A percentile compares a stretch with the other conserved stretches of the same genome.
phyloP scores from a whole-genome alignment of 768 basidiomycete species.

The Lactarius tabidus region DNA sequence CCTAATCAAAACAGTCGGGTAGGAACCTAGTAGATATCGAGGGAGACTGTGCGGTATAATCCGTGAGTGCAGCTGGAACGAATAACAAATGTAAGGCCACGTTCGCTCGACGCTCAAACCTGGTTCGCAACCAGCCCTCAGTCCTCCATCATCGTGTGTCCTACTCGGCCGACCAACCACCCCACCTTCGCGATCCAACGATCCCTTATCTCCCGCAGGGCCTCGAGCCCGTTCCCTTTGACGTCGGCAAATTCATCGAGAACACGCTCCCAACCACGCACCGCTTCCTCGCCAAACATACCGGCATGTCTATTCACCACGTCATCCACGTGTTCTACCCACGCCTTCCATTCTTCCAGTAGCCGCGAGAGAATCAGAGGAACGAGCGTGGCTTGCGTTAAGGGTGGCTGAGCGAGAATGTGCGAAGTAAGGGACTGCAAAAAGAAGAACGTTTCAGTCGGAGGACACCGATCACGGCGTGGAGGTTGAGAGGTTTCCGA shows the following conservation, averaged over 20 bases:
- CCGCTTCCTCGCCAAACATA: conserved; percentile 76
- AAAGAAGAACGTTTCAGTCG: conserved; percentile 69
- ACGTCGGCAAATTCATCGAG: conserved; percentile 62
- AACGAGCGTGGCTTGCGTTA: conserved; percentile 56
- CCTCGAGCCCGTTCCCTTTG: conserved; percentile 42
- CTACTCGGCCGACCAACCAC: conserved; percentile 59
- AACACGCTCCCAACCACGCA: conserved; percentile 61
- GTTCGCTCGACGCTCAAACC: conserved; percentile 1
- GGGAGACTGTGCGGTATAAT: conserved; percentile 19
- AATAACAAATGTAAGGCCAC: conserved; percentile 11
- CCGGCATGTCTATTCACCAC: conserved; percentile 68
- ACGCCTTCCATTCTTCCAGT: conserved; percentile 70
- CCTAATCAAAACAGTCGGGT: conserved; percentile 22
- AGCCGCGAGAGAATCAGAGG: conserved; percentile 62
- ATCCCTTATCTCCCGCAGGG: conserved; percentile 50
- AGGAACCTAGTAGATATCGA: conserved; percentile 17
- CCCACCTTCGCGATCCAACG: conserved; percentile 72
- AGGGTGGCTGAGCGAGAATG: conserved; percentile 60
- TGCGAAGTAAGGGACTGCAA: conserved; percentile 66
- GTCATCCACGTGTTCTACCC: conserved; percentile 66
- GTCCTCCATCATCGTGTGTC: conserved; percentile 36
- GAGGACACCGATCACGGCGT: conserved; percentile 64
- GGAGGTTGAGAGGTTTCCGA: conserved; percentile 39
- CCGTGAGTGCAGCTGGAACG: conserved; percentile 18
- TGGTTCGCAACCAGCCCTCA: conserved; percentile 16